Percentiles rank a stretch among this genome's conserved stretches.
Conservation (phyloP, 495 filamentous ascomycete genomes). For the Recurvomyces mirabilis region DNA sequence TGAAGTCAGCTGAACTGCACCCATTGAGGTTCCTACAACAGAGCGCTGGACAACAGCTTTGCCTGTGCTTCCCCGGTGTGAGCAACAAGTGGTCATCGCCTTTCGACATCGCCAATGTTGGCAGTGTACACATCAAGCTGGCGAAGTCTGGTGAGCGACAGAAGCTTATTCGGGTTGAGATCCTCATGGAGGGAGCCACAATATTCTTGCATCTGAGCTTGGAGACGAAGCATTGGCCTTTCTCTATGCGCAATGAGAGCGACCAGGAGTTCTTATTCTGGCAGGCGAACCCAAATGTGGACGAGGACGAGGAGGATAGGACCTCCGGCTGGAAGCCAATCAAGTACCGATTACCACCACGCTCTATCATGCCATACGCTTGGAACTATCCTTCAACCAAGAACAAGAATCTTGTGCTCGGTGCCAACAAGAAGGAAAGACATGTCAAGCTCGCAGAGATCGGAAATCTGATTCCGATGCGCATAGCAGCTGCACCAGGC, state of each 20-base stretch:
- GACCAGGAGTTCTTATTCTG: conserved; percentile 92
- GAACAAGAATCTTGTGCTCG: conserved; percentile 80
- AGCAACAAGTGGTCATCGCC: conserved; percentile 98
- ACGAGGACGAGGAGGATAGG: conserved; percentile 74
- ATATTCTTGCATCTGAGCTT: conserved; percentile 84
- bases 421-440: conserved; percentile 64
- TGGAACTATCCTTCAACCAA: conserved; percentile 99
- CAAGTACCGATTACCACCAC: conserved; percentile 80
- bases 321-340: conserved; percentile 77
- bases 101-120: conserved; percentile 91
- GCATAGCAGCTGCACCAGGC: conserved; percentile 49
- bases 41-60: conserved; percentile 71
- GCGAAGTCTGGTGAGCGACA: conserved; percentile 83
- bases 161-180: conserved; percentile 73
- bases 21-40: conserved; percentile 81
- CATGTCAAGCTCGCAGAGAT: conserved; percentile 93
- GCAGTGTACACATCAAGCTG: conserved; percentile 84
- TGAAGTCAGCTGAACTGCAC: conserved; percentile 64
- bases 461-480: conserved; percentile 86
- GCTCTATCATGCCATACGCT: conserved; percentile 98
- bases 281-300: conserved; percentile 65
- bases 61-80: conserved; percentile 82
- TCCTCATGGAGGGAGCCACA: conserved; percentile 82
- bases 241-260: conserved; percentile 95
- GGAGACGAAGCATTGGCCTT: conserved; percentile 92